phyloP scores from a whole-genome alignment of 257 asterid genomes.

The Gentiana dahurica region DNA sequence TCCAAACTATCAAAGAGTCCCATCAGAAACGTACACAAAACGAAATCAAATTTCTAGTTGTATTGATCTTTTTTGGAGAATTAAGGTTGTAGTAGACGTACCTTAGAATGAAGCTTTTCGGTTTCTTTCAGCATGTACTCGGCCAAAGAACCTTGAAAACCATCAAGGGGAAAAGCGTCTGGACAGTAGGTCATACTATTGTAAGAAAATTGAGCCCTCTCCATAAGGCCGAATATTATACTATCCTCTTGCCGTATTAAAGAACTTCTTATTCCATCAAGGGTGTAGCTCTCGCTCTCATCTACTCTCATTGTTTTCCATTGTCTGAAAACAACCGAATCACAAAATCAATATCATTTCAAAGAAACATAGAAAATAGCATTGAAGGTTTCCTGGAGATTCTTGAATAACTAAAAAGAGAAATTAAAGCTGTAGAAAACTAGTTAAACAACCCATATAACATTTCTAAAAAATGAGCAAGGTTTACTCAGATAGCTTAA shows the following conservation, averaged over 20 bases:
- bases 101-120: constrained; percentile 89
- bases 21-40: constrained; percentile 5
- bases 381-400: background rate
- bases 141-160: constrained; percentile 67
- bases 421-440: background rate
- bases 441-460: no score
- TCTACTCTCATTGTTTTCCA: constrained; percentile 52
- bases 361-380: background rate
- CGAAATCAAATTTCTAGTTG: background rate
- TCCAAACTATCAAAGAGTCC: constrained; percentile 47
- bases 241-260: constrained; percentile 90
- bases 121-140: constrained; percentile 87
- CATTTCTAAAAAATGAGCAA: no score
- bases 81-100: constrained; percentile 14
- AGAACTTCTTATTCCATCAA: constrained; percentile 77
- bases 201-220: constrained; percentile 84
- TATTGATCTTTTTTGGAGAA: background rate
- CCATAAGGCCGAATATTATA: constrained; percentile 77
- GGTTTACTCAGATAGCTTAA: no score
- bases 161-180: constrained; percentile 53
- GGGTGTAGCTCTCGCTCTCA: constrained; percentile 67
- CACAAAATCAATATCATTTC: background rate
- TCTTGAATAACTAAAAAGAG: no score
- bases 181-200: constrained; percentile 64
- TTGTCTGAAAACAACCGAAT: constrained; percentile 29